Evolutionary conservation across 139 green algal genomes (phyloP).

Genomic region (Coccomyxa sp.): DNA sequence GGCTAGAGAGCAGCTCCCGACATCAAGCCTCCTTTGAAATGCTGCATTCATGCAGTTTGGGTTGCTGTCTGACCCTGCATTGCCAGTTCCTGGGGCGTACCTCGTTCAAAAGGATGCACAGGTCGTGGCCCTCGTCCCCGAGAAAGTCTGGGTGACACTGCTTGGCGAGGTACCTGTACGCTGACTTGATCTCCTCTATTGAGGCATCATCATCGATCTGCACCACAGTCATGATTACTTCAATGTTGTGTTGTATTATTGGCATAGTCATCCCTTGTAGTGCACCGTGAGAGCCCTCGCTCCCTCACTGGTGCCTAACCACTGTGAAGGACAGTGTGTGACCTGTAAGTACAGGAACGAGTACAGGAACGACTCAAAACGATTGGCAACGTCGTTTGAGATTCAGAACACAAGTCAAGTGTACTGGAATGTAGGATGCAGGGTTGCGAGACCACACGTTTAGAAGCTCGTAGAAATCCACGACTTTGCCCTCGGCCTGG

Average conservation of each 20-base stretch:
- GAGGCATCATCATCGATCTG: slow-evolving; percentile 63
- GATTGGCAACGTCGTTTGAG: too few relatives aligned
- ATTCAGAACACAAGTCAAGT: too few relatives aligned
- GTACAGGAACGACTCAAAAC: too few relatives aligned
- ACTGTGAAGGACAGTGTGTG: too few relatives aligned
- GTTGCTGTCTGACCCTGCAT: background rate
- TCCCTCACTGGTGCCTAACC: too few relatives aligned
- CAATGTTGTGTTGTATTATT: too few relatives aligned
- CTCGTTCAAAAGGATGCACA: slow-evolving; percentile 88
- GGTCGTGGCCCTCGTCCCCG: slow-evolving; percentile 68
- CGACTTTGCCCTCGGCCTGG: slow-evolving; percentile 14
- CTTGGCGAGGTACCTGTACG: slow-evolving; percentile 61
- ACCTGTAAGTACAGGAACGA: too few relatives aligned
- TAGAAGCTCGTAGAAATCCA: slow-evolving; percentile 72
- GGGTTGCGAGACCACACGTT: slow-evolving; percentile 27
- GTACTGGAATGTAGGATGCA: background rate
- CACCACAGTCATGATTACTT: background rate
- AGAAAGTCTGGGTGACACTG: slow-evolving; percentile 71
- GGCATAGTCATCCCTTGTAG: too few relatives aligned
- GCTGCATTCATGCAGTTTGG: too few relatives aligned
- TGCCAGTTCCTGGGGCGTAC: slow-evolving; percentile 10
- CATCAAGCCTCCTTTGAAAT: too few relatives aligned
- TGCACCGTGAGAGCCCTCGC: too few relatives aligned
- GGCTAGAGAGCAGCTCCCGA: too few relatives aligned
- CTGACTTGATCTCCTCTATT: slow-evolving; percentile 67